Base-by-base conservation (phyloP, 2,329 filamentous ascomycete species). In the Arthroderma uncinatum region DNA sequence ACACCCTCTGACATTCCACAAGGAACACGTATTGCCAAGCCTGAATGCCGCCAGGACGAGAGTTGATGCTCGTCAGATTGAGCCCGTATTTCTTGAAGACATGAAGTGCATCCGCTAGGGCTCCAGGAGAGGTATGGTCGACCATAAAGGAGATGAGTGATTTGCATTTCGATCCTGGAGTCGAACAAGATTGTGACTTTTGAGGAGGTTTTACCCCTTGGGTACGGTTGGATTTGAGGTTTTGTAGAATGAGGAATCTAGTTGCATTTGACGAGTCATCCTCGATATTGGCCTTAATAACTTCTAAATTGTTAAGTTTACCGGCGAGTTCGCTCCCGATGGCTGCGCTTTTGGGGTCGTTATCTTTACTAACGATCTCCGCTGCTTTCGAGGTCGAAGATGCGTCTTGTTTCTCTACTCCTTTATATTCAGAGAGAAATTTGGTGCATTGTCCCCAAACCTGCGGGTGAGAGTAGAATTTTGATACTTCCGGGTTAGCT, bases 11-110 rank as follows among this genome's bases (percentile, higher is more conserved):
- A 65, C 95, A 90, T 76, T 97, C 92, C 30, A 96, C 84, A 68
- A 97, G 91, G 74, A 97, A 96, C 37, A 96, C 81, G 73, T 97
- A 97, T 69, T 94, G 84, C 82, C 95, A 97, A 19, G 86, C 82
- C 63, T 76, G 74, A 39, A 80, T 76, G 57, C 87, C 80, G 65
- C 87, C 90, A 4, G 92, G 92, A 62, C 92, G 75, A 62, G 87
- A 90, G 68, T 90, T 91, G 71, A 97, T 95, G 69, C 86, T 92
- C 30, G 91, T 96, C 63, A 97, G 74, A 68, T 96, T 95, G 58
- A 96, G 77, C 4, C 79, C 79, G 63, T 82, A 79, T 6, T 75
- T 76, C 61, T 84, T 83, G 73, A 97, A 97, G 57, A 89, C 87
- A 54, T 84, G 80, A 58, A 97, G 76, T 30, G 85, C 87, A 64